phyloP scores from a whole-genome alignment of 225 moss, liverwort and hornwort genomes.

The Pseudisothecium myosuroides region DNA sequence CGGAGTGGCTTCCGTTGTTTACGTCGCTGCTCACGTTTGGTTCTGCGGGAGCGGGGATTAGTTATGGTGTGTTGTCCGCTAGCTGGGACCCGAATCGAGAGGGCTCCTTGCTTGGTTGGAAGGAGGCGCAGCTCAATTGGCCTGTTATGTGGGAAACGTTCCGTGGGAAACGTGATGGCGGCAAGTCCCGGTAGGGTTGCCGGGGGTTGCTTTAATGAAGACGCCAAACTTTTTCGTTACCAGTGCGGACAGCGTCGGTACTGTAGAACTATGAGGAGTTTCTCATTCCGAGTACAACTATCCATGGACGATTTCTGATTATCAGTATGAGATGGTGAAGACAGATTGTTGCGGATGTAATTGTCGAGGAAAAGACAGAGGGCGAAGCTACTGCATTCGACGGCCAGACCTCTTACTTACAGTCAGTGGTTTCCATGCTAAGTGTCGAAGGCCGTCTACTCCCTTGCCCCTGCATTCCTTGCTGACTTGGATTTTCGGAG shows the following conservation, averaged over 20 bases:
- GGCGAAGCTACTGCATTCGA: neutral
- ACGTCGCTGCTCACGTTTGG: conserved; percentile 84
- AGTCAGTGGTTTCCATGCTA: neutral
- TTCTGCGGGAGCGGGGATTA: conserved; percentile 74
- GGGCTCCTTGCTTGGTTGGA: conserved; percentile 83
- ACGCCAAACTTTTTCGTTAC: neutral
- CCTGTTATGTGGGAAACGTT: conserved; percentile 75
- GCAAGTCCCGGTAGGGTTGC: conserved; percentile 3
- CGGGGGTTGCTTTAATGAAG: neutral
- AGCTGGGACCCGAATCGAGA: conserved; percentile 87
- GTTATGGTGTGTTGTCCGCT: conserved; percentile 79
- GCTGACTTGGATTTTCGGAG: conserved; percentile 11
- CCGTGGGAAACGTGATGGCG: conserved; percentile 30
- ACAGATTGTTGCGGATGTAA: neutral
- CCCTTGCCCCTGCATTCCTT: conserved; percentile 12
- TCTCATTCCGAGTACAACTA: neutral
- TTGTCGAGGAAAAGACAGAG: neutral
- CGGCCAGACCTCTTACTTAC: neutral
- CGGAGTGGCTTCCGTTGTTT: conserved; percentile 90
- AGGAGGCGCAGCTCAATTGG: conserved; percentile 97
- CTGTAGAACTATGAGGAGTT: neutral
- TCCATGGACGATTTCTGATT: neutral
- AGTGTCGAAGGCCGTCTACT: neutral
- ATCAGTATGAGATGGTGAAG: neutral
- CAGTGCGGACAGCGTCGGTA: neutral